Evolutionary conservation across 2,329 filamentous ascomycete species (phyloP).

Genomic region (Pseudocercospora ulei): DNA sequence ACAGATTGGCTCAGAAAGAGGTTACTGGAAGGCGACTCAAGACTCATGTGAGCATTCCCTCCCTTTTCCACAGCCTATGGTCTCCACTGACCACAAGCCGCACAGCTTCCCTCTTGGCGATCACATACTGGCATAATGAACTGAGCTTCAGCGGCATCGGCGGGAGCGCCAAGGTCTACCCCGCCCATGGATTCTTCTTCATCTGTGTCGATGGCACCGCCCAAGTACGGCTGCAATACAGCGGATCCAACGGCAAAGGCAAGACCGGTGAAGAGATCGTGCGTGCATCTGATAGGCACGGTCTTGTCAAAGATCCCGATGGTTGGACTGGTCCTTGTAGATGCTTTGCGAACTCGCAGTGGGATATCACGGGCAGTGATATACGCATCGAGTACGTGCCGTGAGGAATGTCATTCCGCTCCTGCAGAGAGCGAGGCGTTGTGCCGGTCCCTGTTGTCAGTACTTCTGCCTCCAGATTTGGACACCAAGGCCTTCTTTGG

Average conservation of each 20-base stretch:
- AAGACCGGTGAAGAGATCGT: neutral
- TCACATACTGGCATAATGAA: conserved; percentile 8
- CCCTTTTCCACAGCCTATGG: neutral
- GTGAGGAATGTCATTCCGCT: too few species aligned
- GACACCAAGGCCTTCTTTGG: too few species aligned
- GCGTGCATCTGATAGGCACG: neutral
- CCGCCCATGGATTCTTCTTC: conserved; percentile 7
- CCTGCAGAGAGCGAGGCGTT: too few species aligned
- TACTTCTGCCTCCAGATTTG: too few species aligned
- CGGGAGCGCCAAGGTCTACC: conserved; percentile 6
- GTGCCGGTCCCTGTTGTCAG: too few species aligned
- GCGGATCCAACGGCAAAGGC: conserved; percentile 3
- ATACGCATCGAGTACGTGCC: conserved; percentile 3
- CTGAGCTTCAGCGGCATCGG: conserved; percentile 2
- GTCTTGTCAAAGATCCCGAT: conserved; percentile 4
- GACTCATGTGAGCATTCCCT: neutral
- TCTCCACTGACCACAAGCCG: neutral
- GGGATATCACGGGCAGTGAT: conserved; percentile 6
- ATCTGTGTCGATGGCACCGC: conserved; percentile 4
- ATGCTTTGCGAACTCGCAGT: conserved; percentile 1
- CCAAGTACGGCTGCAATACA: neutral
- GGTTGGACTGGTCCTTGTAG: conserved; percentile 4
- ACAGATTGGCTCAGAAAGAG: neutral
- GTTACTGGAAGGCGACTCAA: neutral
- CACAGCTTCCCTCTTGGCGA: conserved; percentile 1